Evolutionary conservation across 176 grass and related monocot genomes (phyloP), one percentile per base, ranked within the genome.

Genomic region (Ananas comosus): DNA sequence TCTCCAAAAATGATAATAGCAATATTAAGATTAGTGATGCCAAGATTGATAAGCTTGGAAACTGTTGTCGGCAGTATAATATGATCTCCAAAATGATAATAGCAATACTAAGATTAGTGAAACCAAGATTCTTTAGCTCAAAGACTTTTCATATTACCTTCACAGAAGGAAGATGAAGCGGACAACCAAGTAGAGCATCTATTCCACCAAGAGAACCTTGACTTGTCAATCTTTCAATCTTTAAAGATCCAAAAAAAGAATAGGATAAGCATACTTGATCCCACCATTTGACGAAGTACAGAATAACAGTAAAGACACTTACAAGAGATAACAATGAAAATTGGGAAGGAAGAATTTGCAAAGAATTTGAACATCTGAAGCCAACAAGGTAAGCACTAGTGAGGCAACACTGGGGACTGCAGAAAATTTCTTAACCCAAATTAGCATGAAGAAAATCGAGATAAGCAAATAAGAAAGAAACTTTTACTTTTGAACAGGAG

Each of bases 191-290:
- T 67, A 91, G 72, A 72, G 92, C 92, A 78, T 96, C 78, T 81
- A 96, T 85, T 79, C 85, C 92, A 74, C 83, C 69, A 91, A 96
- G 92, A 58, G 92, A 96, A 51, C 92, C 92, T 80, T 91, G 80
- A 78, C 75, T 88, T 76, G 54, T 75, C 65, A 82, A 79, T 70
- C 78, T 78, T 51, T 96, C 88, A 2, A 83, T 70, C 92, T 96
- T 85, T 88, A 48, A 70, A 80, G 50, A 25, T 23, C 47, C 69
- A 77, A 11, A 79, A 69, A 13, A 23, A 72, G 6, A 84, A 72
- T 49, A 48, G 66, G 70, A 68, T 64, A 33, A 25, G 5, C 63
- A 68, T 29, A 61, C 47, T 80, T 75, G 77, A 53, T 65, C 74
- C 9, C 18, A 64, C 10, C 66, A 83, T 51, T 82, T 77, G 8